Conservation (phyloP, 805 yeast species). For the Hanseniaspora lindneri region DNA sequence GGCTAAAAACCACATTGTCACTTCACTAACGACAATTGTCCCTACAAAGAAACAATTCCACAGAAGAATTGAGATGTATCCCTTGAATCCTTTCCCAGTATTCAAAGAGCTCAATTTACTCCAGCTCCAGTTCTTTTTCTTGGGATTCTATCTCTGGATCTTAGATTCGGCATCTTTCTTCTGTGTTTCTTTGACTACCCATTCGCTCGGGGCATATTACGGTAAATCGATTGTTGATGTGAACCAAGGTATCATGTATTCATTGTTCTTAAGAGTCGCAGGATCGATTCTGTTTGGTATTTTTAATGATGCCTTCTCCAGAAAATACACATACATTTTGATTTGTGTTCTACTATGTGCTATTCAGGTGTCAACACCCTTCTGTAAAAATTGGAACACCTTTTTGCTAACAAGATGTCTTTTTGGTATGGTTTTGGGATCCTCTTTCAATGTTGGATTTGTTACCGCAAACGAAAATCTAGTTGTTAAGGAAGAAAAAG, state of each 20-base stretch:
- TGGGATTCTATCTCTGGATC: constrained; percentile 58
- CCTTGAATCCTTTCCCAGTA: constrained; percentile 37
- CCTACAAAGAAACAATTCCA: constrained; percentile 35
- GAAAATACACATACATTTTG: constrained; percentile 52
- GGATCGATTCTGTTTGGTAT: constrained; percentile 61
- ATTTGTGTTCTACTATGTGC: constrained; percentile 42
- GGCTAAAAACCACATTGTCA: constrained; percentile 28
- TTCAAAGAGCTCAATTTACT: constrained; percentile 29
- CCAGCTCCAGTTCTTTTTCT: constrained; percentile 47
- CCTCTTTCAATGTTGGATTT: constrained; percentile 52
- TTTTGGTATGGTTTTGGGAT: constrained; percentile 64
- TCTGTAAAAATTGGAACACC: constrained; percentile 45
- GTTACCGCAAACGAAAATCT: constrained; percentile 58
- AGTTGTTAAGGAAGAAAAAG: constrained; percentile 44
- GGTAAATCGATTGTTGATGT: constrained; percentile 37
- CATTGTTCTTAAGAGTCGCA: constrained; percentile 56
- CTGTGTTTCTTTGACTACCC: constrained; percentile 44
- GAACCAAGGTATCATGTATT: constrained; percentile 65
- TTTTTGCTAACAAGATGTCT: constrained; percentile 52
- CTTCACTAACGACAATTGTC: constrained; percentile 41
- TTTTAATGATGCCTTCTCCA: constrained; percentile 50
- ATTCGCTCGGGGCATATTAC: constrained; percentile 40
- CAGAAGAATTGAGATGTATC: constrained; percentile 29
- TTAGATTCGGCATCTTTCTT: constrained; percentile 67
- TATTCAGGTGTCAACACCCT: constrained; percentile 56